These are phyloP conservation scores for Kuraishia hungarica DNA, from an alignment of 805 yeast species.

Conservation along the genomic window DNA sequence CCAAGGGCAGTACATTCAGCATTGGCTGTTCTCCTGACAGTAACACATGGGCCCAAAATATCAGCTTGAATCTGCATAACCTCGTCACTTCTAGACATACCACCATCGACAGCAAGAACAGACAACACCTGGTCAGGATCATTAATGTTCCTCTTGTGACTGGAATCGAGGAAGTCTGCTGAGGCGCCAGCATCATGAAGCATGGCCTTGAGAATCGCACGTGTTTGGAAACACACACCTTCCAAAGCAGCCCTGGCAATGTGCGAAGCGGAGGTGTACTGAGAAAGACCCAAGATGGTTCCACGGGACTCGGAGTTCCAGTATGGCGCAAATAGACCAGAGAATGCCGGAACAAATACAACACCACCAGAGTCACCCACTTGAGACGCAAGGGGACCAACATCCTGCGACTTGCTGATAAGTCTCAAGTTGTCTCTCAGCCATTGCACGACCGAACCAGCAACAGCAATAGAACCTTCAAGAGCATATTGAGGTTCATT, in stretches of 20 bases:
- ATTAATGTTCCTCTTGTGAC: conserved; percentile 26
- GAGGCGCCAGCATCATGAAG: conserved; percentile 68
- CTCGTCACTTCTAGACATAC: conserved; percentile 85
- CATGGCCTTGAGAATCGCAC: conserved; percentile 89
- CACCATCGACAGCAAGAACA: conserved; percentile 80
- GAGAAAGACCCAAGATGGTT: conserved; percentile 87
- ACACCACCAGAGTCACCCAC: conserved; percentile 85
- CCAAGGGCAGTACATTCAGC: conserved; percentile 94
- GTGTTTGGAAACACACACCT: conserved; percentile 89
- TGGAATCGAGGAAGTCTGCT: conserved; percentile 48
- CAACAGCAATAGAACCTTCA: conserved; percentile 95
- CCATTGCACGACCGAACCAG: conserved; percentile 93
- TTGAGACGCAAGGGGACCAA: conserved; percentile 82
- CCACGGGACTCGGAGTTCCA: conserved; percentile 94
- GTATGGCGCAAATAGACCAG: conserved; percentile 91
- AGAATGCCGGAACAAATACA: conserved; percentile 89
- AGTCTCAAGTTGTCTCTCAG: conserved; percentile 81
- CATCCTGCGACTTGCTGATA: conserved; percentile 74
- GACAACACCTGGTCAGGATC: conserved; percentile 36
- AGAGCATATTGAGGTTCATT: conserved; percentile 74
- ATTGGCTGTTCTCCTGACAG: conserved; percentile 71
- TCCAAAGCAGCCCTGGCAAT: conserved; percentile 92
- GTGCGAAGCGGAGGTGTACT: conserved; percentile 85
- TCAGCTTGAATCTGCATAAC: conserved; percentile 94
- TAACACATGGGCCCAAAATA: conserved; percentile 79